Evolutionary conservation across 371 early-diverging fungal genomes (phyloP).

Genomic region (Mortierella sp.): DNA sequence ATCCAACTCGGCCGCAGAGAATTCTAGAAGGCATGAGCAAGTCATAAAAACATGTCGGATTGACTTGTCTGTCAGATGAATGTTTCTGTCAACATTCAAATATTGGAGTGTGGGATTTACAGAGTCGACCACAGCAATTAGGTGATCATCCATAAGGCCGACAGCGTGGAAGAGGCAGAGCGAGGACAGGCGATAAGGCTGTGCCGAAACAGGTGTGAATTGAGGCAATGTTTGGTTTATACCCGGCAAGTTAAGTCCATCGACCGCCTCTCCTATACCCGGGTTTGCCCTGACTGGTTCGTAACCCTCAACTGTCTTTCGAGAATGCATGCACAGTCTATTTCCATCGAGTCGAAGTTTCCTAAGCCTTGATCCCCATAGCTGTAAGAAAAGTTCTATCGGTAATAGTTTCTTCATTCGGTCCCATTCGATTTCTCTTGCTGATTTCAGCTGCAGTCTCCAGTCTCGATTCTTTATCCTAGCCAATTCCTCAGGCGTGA

Average conservation of each 20-base stretch:
- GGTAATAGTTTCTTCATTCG: background rate
- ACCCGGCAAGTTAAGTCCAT: background rate
- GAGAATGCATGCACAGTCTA: slow-evolving; percentile 14
- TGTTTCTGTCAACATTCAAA: slow-evolving; percentile 27
- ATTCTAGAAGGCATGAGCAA: slow-evolving; percentile 9
- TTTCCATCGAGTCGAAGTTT: slow-evolving; percentile 24
- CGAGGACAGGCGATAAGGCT: slow-evolving; percentile 8
- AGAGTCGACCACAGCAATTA: slow-evolving; percentile 16
- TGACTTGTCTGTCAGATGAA: slow-evolving; percentile 12
- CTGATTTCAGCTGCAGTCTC: background rate
- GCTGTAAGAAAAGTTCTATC: slow-evolving; percentile 1
- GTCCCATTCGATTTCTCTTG: background rate
- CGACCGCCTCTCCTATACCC: background rate
- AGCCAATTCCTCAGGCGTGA: background rate
- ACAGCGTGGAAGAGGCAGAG: slow-evolving; percentile 12
- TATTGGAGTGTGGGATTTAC: slow-evolving; percentile 4
- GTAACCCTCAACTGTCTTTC: background rate
- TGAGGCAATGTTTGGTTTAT: background rate
- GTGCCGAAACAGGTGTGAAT: background rate
- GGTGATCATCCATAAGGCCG: slow-evolving; percentile 6
- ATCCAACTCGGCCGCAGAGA: slow-evolving; percentile 31
- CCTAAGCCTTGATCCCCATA: slow-evolving; percentile 17
- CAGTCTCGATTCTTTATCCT: background rate
- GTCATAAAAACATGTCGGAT: slow-evolving; percentile 42
- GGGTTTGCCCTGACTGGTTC: background rate